phyloP scores from a whole-genome alignment of 345 rosid species.

The Melaleuca quinquenervia region DNA sequence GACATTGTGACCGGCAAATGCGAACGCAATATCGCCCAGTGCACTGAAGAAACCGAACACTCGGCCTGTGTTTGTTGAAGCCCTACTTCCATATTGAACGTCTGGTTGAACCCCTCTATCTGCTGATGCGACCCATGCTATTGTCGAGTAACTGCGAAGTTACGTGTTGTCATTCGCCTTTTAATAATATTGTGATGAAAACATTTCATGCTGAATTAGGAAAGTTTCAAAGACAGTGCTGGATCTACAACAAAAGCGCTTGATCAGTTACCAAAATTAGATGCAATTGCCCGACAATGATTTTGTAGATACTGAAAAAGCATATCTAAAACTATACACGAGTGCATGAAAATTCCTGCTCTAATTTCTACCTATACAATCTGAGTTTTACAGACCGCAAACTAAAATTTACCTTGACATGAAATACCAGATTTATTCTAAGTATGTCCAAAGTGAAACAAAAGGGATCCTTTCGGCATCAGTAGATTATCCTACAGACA shows the following conservation, averaged over 20 bases:
- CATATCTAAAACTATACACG: too few relatives aligned
- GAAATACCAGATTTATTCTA: not conserved
- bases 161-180: not conserved
- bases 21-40: conserved; percentile 54
- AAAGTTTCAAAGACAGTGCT: not conserved
- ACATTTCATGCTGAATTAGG: not conserved
- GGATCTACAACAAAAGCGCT: not conserved
- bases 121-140: conserved; percentile 45
- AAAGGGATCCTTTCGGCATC: not conserved
- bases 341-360: too few relatives aligned
- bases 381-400: too few relatives aligned
- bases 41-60: conserved; percentile 38
- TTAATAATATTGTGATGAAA: not conserved
- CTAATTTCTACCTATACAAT: too few relatives aligned
- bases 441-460: not conserved
- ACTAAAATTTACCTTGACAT: not conserved
- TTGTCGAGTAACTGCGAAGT: conserved; percentile 38
- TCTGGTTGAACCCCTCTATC: conserved; percentile 26
- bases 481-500: not conserved
- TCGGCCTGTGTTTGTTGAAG: conserved; percentile 16
- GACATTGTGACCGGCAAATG: conserved; percentile 63
- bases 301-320: too few relatives aligned
- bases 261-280: not conserved
- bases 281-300: not conserved
- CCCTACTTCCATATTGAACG: conserved; percentile 23